phyloP scores from a whole-genome alignment of 2,329 filamentous ascomycete genomes.

The Dactylellina drechsleri region DNA sequence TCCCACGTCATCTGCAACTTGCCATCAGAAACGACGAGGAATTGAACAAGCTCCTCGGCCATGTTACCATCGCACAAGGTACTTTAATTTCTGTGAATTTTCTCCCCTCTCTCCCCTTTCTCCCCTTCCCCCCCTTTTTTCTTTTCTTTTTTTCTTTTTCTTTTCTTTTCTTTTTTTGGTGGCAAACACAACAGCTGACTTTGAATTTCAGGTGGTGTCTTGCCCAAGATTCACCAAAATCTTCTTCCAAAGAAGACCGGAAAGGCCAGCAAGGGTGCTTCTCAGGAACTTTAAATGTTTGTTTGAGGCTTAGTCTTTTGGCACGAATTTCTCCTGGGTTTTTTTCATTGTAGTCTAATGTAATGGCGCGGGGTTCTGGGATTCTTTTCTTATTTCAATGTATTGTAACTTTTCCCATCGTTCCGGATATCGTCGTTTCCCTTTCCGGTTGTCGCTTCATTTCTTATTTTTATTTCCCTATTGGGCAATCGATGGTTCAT shows the following conservation, averaged over 20 bases:
- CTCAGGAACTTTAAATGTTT: conserved; percentile 87
- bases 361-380: conserved; percentile 55
- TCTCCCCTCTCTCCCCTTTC: too few species aligned
- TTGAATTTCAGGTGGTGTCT: conserved; percentile 44
- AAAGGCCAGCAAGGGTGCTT: conserved; percentile 90
- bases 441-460: conserved; percentile 37
- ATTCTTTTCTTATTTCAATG: conserved; percentile 54
- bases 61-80: conserved; percentile 82
- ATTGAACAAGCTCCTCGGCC: conserved; percentile 96
- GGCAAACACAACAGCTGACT: conserved; percentile 61
- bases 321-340: conserved; percentile 40
- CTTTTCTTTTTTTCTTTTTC: not conserved
- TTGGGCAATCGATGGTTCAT: conserved; percentile 50
- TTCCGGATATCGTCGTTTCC: conserved; percentile 48
- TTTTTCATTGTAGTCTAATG: conserved; percentile 51
- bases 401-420: conserved; percentile 51
- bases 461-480: conserved; percentile 27
- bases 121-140: too few species aligned
- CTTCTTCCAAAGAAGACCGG: conserved; percentile 98
- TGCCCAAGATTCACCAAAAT: conserved; percentile 68
- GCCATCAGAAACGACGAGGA: conserved; percentile 81
- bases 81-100: not conserved
- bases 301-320: conserved; percentile 61
- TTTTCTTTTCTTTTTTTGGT: too few species aligned
- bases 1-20: conserved; percentile 97